A percentile compares a stretch with the other conserved stretches of the same genome.
phyloP scores from a whole-genome alignment of 2,329 filamentous ascomycete species.

The Mollisia scopiformis region DNA sequence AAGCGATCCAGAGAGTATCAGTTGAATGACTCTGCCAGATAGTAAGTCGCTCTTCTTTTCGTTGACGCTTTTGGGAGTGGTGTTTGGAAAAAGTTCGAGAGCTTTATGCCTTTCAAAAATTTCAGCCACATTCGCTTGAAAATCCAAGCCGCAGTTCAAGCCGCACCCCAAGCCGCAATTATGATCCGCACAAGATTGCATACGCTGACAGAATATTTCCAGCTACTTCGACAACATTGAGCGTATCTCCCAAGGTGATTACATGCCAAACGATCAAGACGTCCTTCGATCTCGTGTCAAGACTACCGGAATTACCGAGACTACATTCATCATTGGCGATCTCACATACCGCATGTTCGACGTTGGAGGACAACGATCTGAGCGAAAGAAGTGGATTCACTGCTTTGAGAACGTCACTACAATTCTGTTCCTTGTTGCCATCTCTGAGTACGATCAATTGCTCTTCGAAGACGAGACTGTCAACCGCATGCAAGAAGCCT shows the following conservation, averaged over 20 bases:
- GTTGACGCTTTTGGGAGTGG: too few species aligned
- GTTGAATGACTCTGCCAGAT: slow-evolving; percentile 91
- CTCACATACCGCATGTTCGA: slow-evolving; percentile 95
- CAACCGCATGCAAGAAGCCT: slow-evolving; percentile 90
- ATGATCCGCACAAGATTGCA: neutral
- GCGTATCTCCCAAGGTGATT: slow-evolving; percentile 74
- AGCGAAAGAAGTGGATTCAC: slow-evolving; percentile 81
- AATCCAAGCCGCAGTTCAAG: neutral
- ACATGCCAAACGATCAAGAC: slow-evolving; percentile 92
- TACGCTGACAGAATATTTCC: slow-evolving; percentile 16
- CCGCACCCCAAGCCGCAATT: neutral
- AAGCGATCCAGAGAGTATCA: slow-evolving; percentile 87
- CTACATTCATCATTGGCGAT: slow-evolving; percentile 88
- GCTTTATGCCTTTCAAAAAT: too few species aligned
- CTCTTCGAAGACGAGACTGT: slow-evolving; percentile 96
- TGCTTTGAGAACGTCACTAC: slow-evolving; percentile 83
- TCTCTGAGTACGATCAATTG: slow-evolving; percentile 96
- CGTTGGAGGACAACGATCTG: slow-evolving; percentile 73
- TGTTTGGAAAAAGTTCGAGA: too few species aligned
- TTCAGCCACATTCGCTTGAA: too few species aligned
- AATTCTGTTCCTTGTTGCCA: slow-evolving; percentile 89
- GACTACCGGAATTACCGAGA: slow-evolving; percentile 96
- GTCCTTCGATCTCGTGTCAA: slow-evolving; percentile 88
- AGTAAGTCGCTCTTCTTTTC: slow-evolving; percentile 87
- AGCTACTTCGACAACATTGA: slow-evolving; percentile 87